These are phyloP conservation scores for Dittrichia graveolens DNA, from an alignment of 129 eudicot species.

Conservation along the genomic window DNA sequence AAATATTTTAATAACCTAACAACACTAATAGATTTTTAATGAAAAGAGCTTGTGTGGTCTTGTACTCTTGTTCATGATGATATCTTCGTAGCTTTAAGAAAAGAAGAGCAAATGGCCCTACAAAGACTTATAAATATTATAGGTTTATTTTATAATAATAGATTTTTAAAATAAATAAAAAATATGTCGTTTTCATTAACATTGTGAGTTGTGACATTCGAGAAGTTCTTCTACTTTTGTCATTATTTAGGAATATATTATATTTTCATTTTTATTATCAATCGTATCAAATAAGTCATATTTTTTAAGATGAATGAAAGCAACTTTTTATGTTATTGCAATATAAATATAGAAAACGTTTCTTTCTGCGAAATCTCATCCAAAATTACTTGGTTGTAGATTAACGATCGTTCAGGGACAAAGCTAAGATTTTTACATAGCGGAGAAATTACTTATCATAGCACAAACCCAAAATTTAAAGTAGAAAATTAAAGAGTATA, in stretches of 20 bases:
- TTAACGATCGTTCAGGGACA: too few relatives aligned
- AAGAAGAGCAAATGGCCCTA: slow-evolving; percentile 25
- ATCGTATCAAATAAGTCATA: too few relatives aligned
- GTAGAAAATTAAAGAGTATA: too few relatives aligned
- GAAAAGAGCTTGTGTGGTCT: slow-evolving; percentile 26
- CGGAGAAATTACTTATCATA: too few relatives aligned
- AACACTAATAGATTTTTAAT: background rate
- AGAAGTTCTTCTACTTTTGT: background rate
- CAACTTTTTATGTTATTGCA: too few relatives aligned
- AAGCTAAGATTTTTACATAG: too few relatives aligned
- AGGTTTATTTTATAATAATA: background rate
- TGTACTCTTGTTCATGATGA: slow-evolving; percentile 25
- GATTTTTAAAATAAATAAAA: background rate
- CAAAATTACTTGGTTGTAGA: background rate
- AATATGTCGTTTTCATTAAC: background rate
- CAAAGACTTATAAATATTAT: background rate
- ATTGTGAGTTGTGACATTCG: background rate
- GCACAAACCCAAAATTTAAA: too few relatives aligned
- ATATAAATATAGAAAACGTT: background rate
- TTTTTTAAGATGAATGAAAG: too few relatives aligned
- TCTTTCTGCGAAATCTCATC: background rate
- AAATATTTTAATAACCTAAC: too few relatives aligned
- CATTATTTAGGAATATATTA: too few relatives aligned
- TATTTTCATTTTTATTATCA: too few relatives aligned
- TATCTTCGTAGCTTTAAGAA: slow-evolving; percentile 12